Conservation (phyloP, 805 yeast species). For the Candida awuae region DNA sequence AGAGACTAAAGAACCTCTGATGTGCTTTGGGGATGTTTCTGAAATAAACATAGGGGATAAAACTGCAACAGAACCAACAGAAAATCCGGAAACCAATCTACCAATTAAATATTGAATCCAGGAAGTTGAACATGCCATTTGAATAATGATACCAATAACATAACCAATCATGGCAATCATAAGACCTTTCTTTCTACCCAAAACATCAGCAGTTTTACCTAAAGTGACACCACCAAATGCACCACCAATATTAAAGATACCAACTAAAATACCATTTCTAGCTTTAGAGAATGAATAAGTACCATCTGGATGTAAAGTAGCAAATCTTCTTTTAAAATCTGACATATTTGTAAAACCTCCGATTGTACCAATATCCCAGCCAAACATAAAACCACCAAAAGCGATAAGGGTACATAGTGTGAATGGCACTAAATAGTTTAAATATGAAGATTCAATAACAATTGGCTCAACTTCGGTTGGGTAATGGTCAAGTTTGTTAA, state of each 20-base stretch:
- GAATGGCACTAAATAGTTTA: too few species aligned
- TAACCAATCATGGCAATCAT: conserved; percentile 47
- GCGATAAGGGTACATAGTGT: conserved; percentile 55
- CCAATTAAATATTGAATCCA: conserved; percentile 66
- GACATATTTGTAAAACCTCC: conserved; percentile 62
- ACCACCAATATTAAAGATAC: conserved; percentile 65
- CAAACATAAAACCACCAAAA: conserved; percentile 71
- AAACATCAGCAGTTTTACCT: conserved; percentile 48
- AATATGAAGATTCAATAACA: too few species aligned
- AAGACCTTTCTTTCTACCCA: conserved; percentile 54
- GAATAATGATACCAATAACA: conserved; percentile 53
- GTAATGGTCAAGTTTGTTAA: too few species aligned
- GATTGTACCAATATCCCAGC: conserved; percentile 75
- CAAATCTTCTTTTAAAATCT: conserved; percentile 48
- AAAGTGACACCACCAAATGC: conserved; percentile 62
- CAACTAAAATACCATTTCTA: conserved; percentile 55
- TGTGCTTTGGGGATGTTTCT: conserved; percentile 60
- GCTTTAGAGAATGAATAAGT: conserved; percentile 38
- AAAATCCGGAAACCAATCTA: conserved; percentile 49
- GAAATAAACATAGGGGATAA: conserved; percentile 53
- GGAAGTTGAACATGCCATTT: conserved; percentile 43
- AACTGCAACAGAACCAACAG: conserved; percentile 48
- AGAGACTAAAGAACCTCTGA: conserved; percentile 66
- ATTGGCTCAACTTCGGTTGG: too few species aligned
- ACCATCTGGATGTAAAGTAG: conserved; percentile 36